phyloP scores from a whole-genome alignment of 1,284 basidiomycete species.

The Trametes polyzona region DNA sequence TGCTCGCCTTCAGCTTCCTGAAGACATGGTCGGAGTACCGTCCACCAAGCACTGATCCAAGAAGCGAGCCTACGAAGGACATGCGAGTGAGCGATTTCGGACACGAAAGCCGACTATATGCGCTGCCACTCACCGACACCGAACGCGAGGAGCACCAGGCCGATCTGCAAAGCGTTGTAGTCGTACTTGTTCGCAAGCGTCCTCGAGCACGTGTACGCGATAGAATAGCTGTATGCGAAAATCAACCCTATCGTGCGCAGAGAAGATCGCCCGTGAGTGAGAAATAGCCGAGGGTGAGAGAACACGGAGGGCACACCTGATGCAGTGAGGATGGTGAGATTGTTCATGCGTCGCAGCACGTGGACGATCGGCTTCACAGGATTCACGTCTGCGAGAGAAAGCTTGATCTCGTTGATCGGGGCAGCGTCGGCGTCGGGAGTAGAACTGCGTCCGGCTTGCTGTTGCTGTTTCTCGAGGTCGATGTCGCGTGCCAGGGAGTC shows the following conservation, averaged over 20 bases:
- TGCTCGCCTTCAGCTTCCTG: slow-evolving; percentile 54
- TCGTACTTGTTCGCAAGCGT: slow-evolving; percentile 68
- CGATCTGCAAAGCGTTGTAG: slow-evolving; percentile 74
- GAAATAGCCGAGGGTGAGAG: not conserved
- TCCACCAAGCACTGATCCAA: slow-evolving; percentile 77
- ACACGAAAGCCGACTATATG: not conserved
- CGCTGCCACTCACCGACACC: slow-evolving; percentile 64
- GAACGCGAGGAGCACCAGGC: slow-evolving; percentile 75
- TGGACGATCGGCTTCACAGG: slow-evolving; percentile 63
- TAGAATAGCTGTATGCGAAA: slow-evolving; percentile 75
- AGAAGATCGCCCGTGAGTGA: not conserved
- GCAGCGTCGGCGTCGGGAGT: not conserved
- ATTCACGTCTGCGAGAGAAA: slow-evolving; percentile 74
- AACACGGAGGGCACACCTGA: slow-evolving; percentile 57
- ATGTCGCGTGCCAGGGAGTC: slow-evolving; percentile 10
- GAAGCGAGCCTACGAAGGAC: slow-evolving; percentile 56
- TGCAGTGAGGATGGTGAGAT: slow-evolving; percentile 65
- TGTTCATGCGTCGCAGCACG: slow-evolving; percentile 67
- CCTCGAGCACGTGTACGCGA: slow-evolving; percentile 73
- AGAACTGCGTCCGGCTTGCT: not conserved
- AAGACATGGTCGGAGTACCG: slow-evolving; percentile 76
- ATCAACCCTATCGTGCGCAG: slow-evolving; percentile 52
- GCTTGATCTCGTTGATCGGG: slow-evolving; percentile 46
- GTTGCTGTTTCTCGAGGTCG: slow-evolving; percentile 24
- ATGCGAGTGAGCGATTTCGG: too few species aligned